A percentile compares a stretch with the other conserved stretches of the same genome.
Evolutionary conservation across 805 yeast species (phyloP).

Genomic region (Nakazawaea peltata): DNA sequence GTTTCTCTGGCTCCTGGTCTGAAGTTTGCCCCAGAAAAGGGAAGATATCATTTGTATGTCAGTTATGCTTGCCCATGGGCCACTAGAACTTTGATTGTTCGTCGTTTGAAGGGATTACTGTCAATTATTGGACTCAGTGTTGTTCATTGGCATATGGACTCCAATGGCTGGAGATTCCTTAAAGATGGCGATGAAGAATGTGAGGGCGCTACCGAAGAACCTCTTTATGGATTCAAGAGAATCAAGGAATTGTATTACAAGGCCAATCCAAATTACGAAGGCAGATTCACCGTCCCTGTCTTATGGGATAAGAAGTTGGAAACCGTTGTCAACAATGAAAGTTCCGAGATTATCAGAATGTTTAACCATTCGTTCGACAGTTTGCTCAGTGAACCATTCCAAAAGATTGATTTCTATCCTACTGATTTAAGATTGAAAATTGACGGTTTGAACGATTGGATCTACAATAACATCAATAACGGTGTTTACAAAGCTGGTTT

Average conservation of each 20-base stretch:
- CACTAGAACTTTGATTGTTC: constrained; percentile 68
- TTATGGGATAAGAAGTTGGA: constrained; percentile 80
- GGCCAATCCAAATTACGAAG: constrained; percentile 68
- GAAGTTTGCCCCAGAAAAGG: constrained; percentile 62
- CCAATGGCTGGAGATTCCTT: constrained; percentile 83
- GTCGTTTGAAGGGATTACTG: constrained; percentile 68
- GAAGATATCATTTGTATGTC: constrained; percentile 82
- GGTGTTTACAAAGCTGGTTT: constrained; percentile 94
- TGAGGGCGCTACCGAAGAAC: constrained; percentile 46
- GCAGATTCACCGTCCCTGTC: constrained; percentile 88
- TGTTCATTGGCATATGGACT: constrained; percentile 88
- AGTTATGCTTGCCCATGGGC: constrained; percentile 97
- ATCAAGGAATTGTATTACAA: constrained; percentile 67
- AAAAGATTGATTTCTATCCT: constrained; percentile 58
- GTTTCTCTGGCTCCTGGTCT: constrained; percentile 54
- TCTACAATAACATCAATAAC: constrained; percentile 78
- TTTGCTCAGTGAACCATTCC: constrained; percentile 39
- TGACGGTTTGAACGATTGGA: constrained; percentile 75
- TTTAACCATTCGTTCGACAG: constrained; percentile 66
- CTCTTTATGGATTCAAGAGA: constrained; percentile 48
- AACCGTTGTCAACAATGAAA: constrained; percentile 88
- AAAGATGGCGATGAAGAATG: constrained; percentile 38
- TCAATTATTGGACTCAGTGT: constrained; percentile 59
- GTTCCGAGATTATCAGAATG: constrained; percentile 83
- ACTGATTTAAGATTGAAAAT: constrained; percentile 41